phyloP scores from a whole-genome alignment of 1,284 basidiomycete genomes.

The Ganoderma sinense region DNA sequence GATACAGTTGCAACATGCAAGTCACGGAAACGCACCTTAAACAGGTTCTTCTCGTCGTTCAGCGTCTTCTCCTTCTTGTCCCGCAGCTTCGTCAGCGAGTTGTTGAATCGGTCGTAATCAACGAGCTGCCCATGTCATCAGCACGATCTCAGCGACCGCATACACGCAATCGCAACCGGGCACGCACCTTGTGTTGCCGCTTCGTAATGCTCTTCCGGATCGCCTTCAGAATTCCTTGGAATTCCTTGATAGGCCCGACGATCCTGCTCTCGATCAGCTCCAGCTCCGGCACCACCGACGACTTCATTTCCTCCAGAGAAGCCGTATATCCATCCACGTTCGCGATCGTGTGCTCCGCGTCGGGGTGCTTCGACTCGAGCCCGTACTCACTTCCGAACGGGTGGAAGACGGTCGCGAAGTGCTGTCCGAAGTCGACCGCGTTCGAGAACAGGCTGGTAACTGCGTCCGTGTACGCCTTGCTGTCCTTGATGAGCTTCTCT shows the following conservation, averaged over 20 bases:
- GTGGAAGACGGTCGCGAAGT: conserved; percentile 82
- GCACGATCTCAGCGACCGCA: not conserved
- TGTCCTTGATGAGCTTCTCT: conserved; percentile 93
- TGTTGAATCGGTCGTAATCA: conserved; percentile 97
- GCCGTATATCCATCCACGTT: conserved; percentile 78
- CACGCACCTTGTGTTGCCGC: conserved; percentile 90
- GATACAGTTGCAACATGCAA: not conserved
- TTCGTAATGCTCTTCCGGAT: conserved; percentile 96
- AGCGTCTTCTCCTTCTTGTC: conserved; percentile 98
- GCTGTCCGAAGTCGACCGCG: conserved; percentile 79
- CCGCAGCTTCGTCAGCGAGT: conserved; percentile 91
- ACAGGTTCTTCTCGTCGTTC: conserved; percentile 93
- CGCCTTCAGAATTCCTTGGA: conserved; percentile 86
- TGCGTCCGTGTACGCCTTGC: conserved; percentile 86
- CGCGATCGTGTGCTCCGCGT: conserved; percentile 80
- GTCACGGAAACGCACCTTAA: conserved; percentile 70
- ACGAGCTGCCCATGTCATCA: conserved; percentile 63
- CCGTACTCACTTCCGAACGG: conserved; percentile 88
- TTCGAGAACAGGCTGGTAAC: conserved; percentile 86
- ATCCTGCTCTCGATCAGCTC: conserved; percentile 95
- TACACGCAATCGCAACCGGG: not conserved
- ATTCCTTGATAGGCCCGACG: conserved; percentile 88
- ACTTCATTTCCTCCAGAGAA: conserved; percentile 85
- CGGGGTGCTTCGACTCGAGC: conserved; percentile 81
- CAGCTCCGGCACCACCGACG: conserved; percentile 87